phyloP scores from a whole-genome alignment of 129 eudicot species.

The Apium graveolens region DNA sequence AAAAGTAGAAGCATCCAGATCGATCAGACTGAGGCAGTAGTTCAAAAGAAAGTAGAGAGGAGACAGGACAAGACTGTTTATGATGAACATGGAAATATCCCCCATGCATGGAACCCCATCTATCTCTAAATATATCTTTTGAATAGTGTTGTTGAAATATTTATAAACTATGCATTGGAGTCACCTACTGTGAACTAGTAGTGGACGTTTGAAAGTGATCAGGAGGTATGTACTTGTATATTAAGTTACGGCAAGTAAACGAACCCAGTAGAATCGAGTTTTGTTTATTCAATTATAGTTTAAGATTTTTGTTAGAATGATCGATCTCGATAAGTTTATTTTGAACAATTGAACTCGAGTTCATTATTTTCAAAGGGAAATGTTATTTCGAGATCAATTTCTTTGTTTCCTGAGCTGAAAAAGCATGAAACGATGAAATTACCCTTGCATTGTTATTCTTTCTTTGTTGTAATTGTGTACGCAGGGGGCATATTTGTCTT shows the following conservation, averaged over 20 bases:
- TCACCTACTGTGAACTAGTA: constrained; percentile 4
- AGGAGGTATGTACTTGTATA: not conserved
- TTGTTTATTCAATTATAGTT: too few relatives aligned
- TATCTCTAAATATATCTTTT: not conserved
- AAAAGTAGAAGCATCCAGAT: constrained; percentile 5
- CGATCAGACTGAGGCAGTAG: not conserved
- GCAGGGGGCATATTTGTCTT: too few relatives aligned
- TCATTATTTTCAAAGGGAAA: too few relatives aligned
- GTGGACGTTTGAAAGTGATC: not conserved
- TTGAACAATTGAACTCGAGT: too few relatives aligned
- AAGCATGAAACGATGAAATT: too few relatives aligned
- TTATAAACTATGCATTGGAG: not conserved
- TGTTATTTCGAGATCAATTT: too few relatives aligned
- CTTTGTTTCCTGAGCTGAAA: too few relatives aligned
- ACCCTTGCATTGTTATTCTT: too few relatives aligned
- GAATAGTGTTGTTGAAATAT: not conserved
- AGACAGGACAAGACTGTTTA: not conserved
- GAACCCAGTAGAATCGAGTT: too few relatives aligned
- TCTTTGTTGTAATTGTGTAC: too few relatives aligned
- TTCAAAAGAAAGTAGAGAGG: not conserved
- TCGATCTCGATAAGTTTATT: too few relatives aligned
- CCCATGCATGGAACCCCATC: constrained; percentile 17
- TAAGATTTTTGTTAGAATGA: too few relatives aligned
- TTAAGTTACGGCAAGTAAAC: not conserved
- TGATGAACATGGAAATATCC: constrained; percentile 9